Conservation (phyloP, 2,329 filamentous ascomycete genomes). For the Venturiaceae sp. region DNA sequence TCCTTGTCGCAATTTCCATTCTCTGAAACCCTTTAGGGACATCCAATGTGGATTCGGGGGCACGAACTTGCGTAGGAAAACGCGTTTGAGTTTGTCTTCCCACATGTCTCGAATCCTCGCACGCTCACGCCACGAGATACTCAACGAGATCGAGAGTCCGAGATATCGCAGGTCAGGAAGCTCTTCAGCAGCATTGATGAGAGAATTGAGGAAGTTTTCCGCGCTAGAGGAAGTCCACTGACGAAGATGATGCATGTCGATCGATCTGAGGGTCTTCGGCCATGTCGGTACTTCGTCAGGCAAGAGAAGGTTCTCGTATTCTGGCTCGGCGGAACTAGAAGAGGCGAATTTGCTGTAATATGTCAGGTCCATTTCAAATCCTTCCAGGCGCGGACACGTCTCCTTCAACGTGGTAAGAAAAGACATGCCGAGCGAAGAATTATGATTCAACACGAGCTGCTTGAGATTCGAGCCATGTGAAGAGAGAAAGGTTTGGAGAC, state of each 20-base stretch:
- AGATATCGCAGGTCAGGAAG: slow-evolving; percentile 61
- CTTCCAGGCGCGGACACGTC: slow-evolving; percentile 60
- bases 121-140: slow-evolving; percentile 71
- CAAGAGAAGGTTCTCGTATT: slow-evolving; percentile 58
- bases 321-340: slow-evolving; percentile 62
- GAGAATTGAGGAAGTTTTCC: slow-evolving; percentile 67
- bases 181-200: slow-evolving; percentile 59
- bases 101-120: slow-evolving; percentile 71
- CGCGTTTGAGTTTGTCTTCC: slow-evolving; percentile 57
- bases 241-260: slow-evolving; percentile 70
- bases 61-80: slow-evolving; percentile 48
- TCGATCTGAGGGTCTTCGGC: slow-evolving; percentile 59
- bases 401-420: slow-evolving; percentile 60
- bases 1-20: slow-evolving; percentile 23
- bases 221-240: slow-evolving; percentile 63
- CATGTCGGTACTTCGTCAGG: slow-evolving; percentile 62
- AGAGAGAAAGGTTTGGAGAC: slow-evolving; percentile 55
- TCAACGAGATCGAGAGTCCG: slow-evolving; percentile 66
- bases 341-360: slow-evolving; percentile 63
- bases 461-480: slow-evolving; percentile 59
- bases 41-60: slow-evolving; percentile 34
- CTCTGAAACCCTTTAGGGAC: slow-evolving; percentile 30
- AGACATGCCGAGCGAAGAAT: slow-evolving; percentile 64
- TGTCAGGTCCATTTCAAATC: slow-evolving; percentile 66
- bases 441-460: slow-evolving; percentile 64